Base-by-base conservation (phyloP, 345 rosid species). In the Corymbia maculata region DNA sequence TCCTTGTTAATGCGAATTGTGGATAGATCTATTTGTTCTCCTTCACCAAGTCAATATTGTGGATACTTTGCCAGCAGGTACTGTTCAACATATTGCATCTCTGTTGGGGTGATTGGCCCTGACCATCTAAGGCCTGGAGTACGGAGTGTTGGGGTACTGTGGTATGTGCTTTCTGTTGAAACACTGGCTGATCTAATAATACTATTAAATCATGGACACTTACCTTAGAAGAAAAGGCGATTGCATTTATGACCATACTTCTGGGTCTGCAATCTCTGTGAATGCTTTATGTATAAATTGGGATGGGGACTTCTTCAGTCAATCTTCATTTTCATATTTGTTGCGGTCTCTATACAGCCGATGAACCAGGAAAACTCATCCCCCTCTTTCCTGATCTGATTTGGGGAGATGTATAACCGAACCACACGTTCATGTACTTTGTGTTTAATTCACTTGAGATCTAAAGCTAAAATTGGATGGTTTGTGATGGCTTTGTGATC, bases 91-190 rank as follows among this genome's bases (percentile, higher is more conserved):
- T 92, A 94, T 88, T 92, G 93, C 93, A 92, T 94, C 87, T 95
- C 96, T 50, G 93, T 90, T 21, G 92, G 93, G 42, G 96, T 92
- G 88, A 94, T 95, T 9, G 95, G 95, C 45, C 96, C 95, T 10
- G 97, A 95, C 96, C 95, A 95, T 91, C 94, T 89, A 47, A 93
- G 92, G 79, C 93, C 95, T 44, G 94, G 95, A 32, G 94, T 96
- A 5, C 90, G 93, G 86, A 94, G 90, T 21, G 96, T 93, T 19
- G 94, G 45, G 95, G 95, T 87, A 94, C 93, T 26, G 94, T 90
- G 6, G 93, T 88, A 87, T 92, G 94, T 68, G 93, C 94, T 90
- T 93, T 95, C 97, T 93, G 96, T 88, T 49, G 64, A 52, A 52
- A 82, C 59, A 66, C 45, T 10, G 36, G 64, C 24, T 30, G 49